A percentile compares a stretch with the other conserved stretches of the same genome.
phyloP scores from a whole-genome alignment of 352 stramenopile genomes.

The Globisporangium camurandrum region DNA sequence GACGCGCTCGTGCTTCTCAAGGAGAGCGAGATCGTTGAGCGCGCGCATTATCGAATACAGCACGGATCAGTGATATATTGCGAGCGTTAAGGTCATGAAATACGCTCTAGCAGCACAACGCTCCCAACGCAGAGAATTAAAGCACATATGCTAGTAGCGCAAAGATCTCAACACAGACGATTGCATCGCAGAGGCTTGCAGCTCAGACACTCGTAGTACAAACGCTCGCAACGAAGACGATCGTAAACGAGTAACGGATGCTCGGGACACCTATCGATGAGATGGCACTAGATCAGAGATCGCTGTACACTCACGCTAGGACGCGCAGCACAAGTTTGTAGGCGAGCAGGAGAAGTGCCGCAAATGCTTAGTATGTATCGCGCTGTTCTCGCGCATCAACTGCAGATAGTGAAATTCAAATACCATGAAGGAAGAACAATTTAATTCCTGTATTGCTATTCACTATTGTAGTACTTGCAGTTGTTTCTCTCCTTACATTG shows the following conservation, averaged over 20 bases:
- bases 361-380: constrained; percentile 69
- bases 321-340: constrained; percentile 56
- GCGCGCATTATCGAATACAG: constrained; percentile 84
- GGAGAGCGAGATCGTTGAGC: constrained; percentile 74
- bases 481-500: not conserved
- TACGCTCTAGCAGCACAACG: too few relatives aligned
- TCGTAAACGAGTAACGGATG: constrained; percentile 87
- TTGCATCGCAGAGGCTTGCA: too few relatives aligned
- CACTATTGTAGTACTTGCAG: not conserved
- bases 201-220: too few relatives aligned
- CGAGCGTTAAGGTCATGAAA: constrained; percentile 88
- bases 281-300: constrained; percentile 75
- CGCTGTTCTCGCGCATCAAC: constrained; percentile 49
- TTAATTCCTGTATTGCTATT: too few relatives aligned
- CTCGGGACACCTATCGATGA: constrained; percentile 62
- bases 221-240: constrained; percentile 38
- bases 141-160: too few relatives aligned
- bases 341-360: constrained; percentile 89
- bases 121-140: too few relatives aligned
- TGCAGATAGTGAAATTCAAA: constrained; percentile 69
- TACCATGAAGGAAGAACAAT: too few relatives aligned
- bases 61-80: constrained; percentile 90
- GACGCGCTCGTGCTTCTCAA: constrained; percentile 67
- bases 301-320: constrained; percentile 59
- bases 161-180: too few relatives aligned